These are phyloP conservation scores for Passalora sequoiae DNA, from an alignment of 2,329 filamentous ascomycete genomes.

Conservation along the genomic window DNA sequence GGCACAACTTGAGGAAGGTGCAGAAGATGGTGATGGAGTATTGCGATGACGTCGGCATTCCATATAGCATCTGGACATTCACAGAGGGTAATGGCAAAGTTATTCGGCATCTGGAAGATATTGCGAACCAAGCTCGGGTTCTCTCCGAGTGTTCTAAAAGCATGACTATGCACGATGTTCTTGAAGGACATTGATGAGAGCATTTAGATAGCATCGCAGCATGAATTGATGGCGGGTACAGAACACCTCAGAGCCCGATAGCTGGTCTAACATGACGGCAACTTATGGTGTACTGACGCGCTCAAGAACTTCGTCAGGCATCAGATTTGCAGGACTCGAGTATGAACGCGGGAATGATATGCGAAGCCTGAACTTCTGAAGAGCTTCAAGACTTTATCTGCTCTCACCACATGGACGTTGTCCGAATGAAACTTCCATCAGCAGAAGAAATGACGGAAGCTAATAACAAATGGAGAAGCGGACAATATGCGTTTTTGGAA, in stretches of 20 bases:
- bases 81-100: constrained; percentile 58
- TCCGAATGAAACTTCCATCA: background rate
- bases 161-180: constrained; percentile 32
- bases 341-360: too few species aligned
- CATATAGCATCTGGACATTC: constrained; percentile 59
- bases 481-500: too few species aligned
- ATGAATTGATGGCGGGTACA: background rate
- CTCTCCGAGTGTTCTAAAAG: constrained; percentile 52
- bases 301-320: too few species aligned
- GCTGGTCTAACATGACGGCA: too few species aligned
- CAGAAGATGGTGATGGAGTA: constrained; percentile 60
- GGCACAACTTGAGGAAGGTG: constrained; percentile 60
- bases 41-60: constrained; percentile 59
- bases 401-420: background rate
- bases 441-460: background rate
- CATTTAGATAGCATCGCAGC: background rate
- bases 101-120: constrained; percentile 51
- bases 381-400: background rate
- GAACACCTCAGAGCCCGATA: too few species aligned
- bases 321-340: too few species aligned
- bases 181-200: constrained; percentile 26
- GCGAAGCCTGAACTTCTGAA: too few species aligned
- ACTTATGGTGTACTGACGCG: too few species aligned
- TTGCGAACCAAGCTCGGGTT: constrained; percentile 57
- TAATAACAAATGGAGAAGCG: too few species aligned